These are phyloP conservation scores for Symbiodinium pilosum DNA, from an alignment of 73 alveolate species.

Conservation along the genomic window DNA sequence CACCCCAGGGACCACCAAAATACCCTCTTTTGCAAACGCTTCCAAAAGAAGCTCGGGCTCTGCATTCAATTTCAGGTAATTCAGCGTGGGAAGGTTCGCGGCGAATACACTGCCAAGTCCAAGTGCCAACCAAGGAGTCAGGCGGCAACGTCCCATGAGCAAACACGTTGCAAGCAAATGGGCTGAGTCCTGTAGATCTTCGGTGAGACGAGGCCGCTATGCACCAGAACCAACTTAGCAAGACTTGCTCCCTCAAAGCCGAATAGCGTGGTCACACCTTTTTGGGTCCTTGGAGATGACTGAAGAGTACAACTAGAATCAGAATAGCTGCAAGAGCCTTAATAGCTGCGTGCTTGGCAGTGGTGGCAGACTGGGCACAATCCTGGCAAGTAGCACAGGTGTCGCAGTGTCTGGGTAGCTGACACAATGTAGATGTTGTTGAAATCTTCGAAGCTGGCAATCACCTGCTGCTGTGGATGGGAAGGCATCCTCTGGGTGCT, in stretches of 20 bases:
- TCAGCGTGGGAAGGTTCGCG: not conserved
- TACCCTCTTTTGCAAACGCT: conserved; percentile 49
- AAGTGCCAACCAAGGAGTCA: not conserved
- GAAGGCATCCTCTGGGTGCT: no score
- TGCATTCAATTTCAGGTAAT: conserved; percentile 27
- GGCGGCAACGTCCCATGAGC: not conserved
- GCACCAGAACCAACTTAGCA: no score
- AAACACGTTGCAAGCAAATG: not conserved
- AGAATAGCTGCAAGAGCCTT: no score
- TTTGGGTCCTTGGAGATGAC: no score
- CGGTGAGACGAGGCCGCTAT: no score
- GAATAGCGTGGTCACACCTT: no score
- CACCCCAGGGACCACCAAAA: conserved; percentile 55
- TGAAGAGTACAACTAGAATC: no score
- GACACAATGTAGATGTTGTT: conserved; percentile 61
- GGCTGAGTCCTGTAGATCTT: no score
- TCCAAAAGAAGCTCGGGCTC: conserved; percentile 30
- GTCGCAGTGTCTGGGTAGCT: not conserved
- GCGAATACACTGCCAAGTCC: not conserved
- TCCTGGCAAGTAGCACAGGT: no score
- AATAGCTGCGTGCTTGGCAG: no score
- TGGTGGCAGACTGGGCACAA: no score
- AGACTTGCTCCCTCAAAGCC: no score
- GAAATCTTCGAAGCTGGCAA: conserved; percentile 76
- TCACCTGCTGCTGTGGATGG: conserved; percentile 40